Evolutionary conservation across 768 basidiomycete species (phyloP).

Genomic region (Mycena metata): DNA sequence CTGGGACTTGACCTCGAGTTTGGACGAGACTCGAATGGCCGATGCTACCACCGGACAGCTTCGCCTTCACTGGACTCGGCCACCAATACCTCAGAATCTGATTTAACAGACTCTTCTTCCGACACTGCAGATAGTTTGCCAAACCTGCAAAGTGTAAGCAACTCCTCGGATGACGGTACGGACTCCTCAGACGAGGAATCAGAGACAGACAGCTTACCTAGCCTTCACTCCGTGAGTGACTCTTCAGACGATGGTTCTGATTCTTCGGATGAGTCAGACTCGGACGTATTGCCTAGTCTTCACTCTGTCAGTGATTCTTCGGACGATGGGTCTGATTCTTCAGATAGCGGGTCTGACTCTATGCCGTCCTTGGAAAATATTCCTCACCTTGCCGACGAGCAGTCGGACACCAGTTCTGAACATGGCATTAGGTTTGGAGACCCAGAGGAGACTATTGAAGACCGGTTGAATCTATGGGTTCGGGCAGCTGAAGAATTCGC

Average conservation of each 20-base stretch:
- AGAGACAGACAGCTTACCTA: no score
- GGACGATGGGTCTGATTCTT: background rate
- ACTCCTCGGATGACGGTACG: background rate
- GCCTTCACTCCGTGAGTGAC: background rate
- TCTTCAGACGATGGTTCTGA: background rate
- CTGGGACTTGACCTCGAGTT: no score
- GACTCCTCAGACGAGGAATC: background rate
- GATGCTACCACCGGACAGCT: no score
- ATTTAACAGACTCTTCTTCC: no score
- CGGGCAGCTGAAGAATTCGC: background rate
- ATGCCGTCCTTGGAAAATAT: background rate
- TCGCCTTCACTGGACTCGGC: no score
- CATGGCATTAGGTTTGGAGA: background rate
- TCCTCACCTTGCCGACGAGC: background rate
- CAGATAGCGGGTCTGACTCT: background rate
- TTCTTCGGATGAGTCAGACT: background rate
- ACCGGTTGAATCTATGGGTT: slow-evolving; percentile 7
- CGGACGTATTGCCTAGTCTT: no score
- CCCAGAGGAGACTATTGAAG: background rate
- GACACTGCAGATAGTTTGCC: no score
- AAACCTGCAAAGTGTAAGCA: background rate
- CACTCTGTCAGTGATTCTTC: background rate
- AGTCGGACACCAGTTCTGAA: background rate
- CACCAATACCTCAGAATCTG: no score
- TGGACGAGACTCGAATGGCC: no score